Conservation (phyloP, 1,139 yeast genomes). For the Sugiyamaella paludigena region DNA sequence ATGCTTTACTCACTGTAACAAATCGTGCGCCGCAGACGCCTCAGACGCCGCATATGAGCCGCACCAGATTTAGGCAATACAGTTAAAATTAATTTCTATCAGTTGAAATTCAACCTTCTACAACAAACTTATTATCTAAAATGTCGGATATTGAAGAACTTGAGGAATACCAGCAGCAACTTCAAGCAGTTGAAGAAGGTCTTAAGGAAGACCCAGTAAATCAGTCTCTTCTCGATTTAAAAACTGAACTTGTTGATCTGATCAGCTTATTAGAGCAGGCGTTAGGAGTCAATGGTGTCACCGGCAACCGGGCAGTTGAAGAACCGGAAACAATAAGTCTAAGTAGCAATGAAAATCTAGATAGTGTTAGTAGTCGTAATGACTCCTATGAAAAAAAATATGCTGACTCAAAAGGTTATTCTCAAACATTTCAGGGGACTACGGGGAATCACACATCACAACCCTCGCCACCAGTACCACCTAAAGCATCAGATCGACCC, state of each 20-base stretch:
- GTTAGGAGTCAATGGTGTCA: slow-evolving; percentile 6
- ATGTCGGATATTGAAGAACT: slow-evolving; percentile 30
- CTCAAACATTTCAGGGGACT: no score
- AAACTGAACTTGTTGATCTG: slow-evolving; percentile 36
- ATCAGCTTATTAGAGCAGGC: slow-evolving; percentile 31
- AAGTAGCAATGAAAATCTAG: slow-evolving; percentile 4
- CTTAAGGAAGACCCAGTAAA: slow-evolving; percentile 35
- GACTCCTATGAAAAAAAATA: no score
- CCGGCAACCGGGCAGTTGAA: neutral
- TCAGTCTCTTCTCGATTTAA: slow-evolving; percentile 33
- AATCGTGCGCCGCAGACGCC: no score
- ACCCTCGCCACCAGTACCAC: neutral
- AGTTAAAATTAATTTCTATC: neutral
- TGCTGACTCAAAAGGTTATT: no score
- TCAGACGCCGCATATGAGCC: no score
- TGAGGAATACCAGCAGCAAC: slow-evolving; percentile 37
- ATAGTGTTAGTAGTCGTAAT: no score
- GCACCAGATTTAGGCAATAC: no score
- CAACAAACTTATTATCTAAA: neutral
- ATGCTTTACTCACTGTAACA: no score
- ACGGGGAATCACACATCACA: neutral
- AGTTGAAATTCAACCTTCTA: neutral
- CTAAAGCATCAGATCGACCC: neutral
- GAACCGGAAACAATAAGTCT: slow-evolving; percentile 6
- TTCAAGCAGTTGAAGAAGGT: slow-evolving; percentile 34